Evolutionary conservation across 441 rosid genomes (phyloP), one percentile per base, ranked within the genome.

Genomic region (Pelargonium exstipulatum): DNA sequence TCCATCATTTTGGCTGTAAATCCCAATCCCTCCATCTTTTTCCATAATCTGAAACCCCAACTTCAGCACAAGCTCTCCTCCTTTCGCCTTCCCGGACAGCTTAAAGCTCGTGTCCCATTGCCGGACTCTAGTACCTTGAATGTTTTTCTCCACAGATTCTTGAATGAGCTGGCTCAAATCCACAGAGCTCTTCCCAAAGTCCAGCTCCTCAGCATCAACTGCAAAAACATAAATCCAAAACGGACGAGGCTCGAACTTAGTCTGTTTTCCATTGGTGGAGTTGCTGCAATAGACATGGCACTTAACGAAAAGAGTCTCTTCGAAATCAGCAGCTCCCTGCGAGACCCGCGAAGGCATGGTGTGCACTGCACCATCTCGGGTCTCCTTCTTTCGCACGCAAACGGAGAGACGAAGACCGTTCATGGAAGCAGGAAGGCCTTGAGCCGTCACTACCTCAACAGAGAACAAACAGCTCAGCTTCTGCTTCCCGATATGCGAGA

Each of bases 21-120:
- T 90, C 12, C 90, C 97, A 71, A 83, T 83, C 70, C 95, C 98
- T 64, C 97, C 96, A 2, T 93, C 98, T 77, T 84, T 92, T 72
- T 93, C 98, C 96, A 93, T 88, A 14, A 90, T 85, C 83, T 90
- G 98, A 78, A 93, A 87, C 72, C 97, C 95, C 73, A 89, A 63
- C 64, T 87, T 91, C 48, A 91, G 77, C 62, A 83, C 78, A 61
- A 94, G 80, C 69, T 94, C 97, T 24, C 96, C 98, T 17, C 97
- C 97, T 73, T 86, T 91, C 1, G 98, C 98, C 76, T 94, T 94
- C n/a, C 98, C 97, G 45, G 84, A 84, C 29, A 91, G 85, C 26
- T 69, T 81, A 79, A 89, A 94, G 61, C 80, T 80, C 14, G 79
- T 83, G 79, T 94, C 95, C 98, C 98, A 94, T 66, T 91, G 98